Base-by-base conservation (phyloP, 495 filamentous ascomycete species). In the Trichoderma erinaceum region DNA sequence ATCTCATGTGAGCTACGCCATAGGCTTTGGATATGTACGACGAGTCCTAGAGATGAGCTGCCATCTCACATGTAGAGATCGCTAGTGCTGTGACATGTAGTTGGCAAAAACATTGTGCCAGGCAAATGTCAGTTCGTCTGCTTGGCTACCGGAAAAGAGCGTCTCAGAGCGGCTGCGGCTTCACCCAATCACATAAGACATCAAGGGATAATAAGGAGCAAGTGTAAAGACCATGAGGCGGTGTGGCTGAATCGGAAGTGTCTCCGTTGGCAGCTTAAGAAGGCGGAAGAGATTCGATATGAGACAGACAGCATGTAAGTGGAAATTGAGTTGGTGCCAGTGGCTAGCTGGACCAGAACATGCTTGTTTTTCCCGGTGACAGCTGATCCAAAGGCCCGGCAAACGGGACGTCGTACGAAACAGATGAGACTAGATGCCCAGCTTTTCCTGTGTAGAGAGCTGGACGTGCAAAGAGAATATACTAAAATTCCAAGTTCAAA, bases 321-420 rank as follows among this genome's bases (percentile, higher is more conserved):
- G 27, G 27, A 61, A 29, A 61, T 25, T 61, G 10, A 32, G 21
- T 8, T 8, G 10, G 21, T 29, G 16, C 46, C 6, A n/a, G 56
- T 61, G 56, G 56, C 56, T 61, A 61, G 56, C 56, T 61, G 56
- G 23, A 32, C 27, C 56, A 61, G 56, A 61, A 61, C 56, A 61
- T 32, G 56, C 56, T 32, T 38, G 0, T 38, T 38, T 32, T 61
- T 61, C 12, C 23, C 27, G 56, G 56, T 27, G 56, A 32, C 5
- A 21, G 10, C 13, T 23, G 16, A 61, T 32, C 56, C 56, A 61
- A 21, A 16, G 56, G 27, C 56, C 56, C 25, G 56, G 56, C 56
- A 61, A 25, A 61, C 16, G 56, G 56, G 25, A 61, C 35, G 56
- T 23, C 21, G n/a, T 52, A 52, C 48, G 10, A 21, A 23, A 52